Evolutionary conservation across 768 basidiomycete genomes (phyloP), one percentile per base, ranked within the genome.

Genomic region (Lentinus tigrinus): DNA sequence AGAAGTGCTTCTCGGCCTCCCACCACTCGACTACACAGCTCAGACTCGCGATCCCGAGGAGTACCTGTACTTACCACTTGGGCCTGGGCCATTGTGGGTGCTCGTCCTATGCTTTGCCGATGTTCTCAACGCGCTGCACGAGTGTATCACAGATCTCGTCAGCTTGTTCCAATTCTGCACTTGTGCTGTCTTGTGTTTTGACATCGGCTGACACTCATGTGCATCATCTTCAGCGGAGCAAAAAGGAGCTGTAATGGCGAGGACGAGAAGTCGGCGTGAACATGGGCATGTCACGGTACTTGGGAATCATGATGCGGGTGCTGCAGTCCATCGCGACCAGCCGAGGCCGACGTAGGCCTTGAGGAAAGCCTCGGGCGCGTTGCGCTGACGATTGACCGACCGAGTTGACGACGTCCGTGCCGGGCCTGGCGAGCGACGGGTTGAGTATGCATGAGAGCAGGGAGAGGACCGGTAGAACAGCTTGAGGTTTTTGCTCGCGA

Each of bases 1-100:
- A 99, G 73, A 99, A 99, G 64, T 95, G 93, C 69, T 95, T 95
- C 77, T 98, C 96, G 11, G 97, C 97, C 73, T 97, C 95, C 94
- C 95, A 98, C 96, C 97, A 99, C 69, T 98, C 97, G 62, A 98
- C 89, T 26, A 98, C 97, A 57, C 96, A 89, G 72, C 89, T 92
- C 62, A 99, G 85, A 67, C 93, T 94, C 31, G 97, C 97, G 47
- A 98, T 88, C 21, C 97, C 96, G 48, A 98, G 86, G 4, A 98
- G 81, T 24, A 98, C 88, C 69, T 96, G 95, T 51, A 98, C 95
- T 73, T 98, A 98, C 97, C 96, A 99, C 57, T 91, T 93, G 56
- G 95, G 82, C 24, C 97, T 95, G 65, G 95, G 93, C 91, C 95
- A 98, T 70, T 98, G 95, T 19, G 95, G 93, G 74, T 98, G 93